Base-by-base conservation (phyloP, 2,329 filamentous ascomycete genomes). In the Aspergillus alliaceus region DNA sequence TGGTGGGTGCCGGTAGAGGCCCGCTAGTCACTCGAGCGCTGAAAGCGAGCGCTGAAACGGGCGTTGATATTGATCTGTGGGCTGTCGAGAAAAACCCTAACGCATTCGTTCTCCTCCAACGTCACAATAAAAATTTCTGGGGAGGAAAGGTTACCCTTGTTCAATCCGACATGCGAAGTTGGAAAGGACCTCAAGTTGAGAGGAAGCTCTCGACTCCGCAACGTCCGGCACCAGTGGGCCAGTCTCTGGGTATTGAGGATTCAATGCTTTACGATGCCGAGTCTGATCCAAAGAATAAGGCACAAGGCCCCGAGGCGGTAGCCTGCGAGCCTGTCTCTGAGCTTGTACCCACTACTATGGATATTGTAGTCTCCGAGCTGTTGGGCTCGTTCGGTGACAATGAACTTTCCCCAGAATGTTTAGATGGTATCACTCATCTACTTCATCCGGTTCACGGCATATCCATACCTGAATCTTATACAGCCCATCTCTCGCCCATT, bases 61-160 rank as follows among this genome's bases (percentile, higher is more conserved):
- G 88, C 1, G 88, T 97, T 3, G 81, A 86, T 20, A 89, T 98
- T 51, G 87, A 93, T 64, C 84, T 96, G 46, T 98, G 92, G 87
- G 95, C 91, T 0, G 86, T 99, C 3, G 95, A 99, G 76, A 99
- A 99, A 82, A 99, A 99, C 75, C 95, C 91, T 4, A 98, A 99
- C 69, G 95, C 95, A 0, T 98, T 93, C 71, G 93, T 99, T 6
- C 87, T 97, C 63, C 84, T 99, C 2, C 86, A 96, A 60, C 84
- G 90, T 24, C 91, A 96, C 70, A 98, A 98, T 69, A 82, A 88
- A 62, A 85, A 83, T 18, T 82, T 86, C n/a, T 99, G 95, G 95
- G 83, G 80, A 56, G 86, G 87, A 22, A 84, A 83, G 53, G 93
- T 97, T 20, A 93, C 88, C 1, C 85, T 99, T 31, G 88, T 98